Conservation (phyloP, 306 rosid species). For the Senna siamea region DNA sequence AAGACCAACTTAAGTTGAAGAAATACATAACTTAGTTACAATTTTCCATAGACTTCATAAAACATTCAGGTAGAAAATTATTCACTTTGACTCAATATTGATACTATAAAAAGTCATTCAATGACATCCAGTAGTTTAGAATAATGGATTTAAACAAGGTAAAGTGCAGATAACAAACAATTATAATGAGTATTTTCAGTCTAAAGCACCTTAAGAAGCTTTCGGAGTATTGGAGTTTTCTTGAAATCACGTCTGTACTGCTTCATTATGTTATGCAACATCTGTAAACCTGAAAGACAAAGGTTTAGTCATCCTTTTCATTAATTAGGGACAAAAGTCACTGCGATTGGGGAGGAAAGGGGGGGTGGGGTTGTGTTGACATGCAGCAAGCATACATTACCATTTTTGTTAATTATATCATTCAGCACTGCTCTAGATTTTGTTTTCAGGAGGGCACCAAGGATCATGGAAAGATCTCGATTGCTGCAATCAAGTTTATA, state of each 20-base stretch:
- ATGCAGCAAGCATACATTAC: constrained; percentile 47
- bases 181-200: constrained; percentile 29
- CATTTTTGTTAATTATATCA: constrained; percentile 90
- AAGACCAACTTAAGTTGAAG: constrained; percentile 27
- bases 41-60: constrained; percentile 1
- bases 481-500: constrained; percentile 61
- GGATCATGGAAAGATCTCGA: constrained; percentile 99
- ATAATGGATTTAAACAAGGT: constrained; percentile 18
- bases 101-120: background rate
- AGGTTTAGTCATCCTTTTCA: constrained; percentile 32
- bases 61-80: background rate
- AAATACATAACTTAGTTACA: constrained; percentile 10
- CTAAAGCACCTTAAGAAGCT: constrained; percentile 87
- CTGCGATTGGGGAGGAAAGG: background rate
- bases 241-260: constrained; percentile 88
- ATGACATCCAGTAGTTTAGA: constrained; percentile 31
- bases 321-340: constrained; percentile 18
- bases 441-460: constrained; percentile 94
- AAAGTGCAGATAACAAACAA: constrained; percentile 33
- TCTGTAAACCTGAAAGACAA: constrained; percentile 79
- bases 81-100: background rate
- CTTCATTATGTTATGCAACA: constrained; percentile 95
- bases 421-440: constrained; percentile 83
- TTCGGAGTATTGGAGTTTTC: constrained; percentile 95
- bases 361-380: background rate